These are phyloP conservation scores for Oryza australiensis DNA, from an alignment of 176 grass and related monocot genomes.

Conservation along the genomic window DNA sequence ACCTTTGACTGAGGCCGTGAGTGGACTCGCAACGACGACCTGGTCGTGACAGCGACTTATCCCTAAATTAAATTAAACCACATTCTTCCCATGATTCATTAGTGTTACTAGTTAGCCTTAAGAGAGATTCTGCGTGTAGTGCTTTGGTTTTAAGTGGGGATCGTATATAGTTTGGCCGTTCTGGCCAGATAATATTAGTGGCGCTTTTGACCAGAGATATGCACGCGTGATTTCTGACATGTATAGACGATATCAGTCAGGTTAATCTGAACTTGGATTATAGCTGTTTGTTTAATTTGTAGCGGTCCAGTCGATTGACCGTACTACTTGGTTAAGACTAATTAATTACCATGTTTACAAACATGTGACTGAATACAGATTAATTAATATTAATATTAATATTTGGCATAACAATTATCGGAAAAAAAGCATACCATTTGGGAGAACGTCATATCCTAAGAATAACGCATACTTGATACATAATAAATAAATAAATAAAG, in stretches of 20 bases:
- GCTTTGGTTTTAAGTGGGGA: neutral
- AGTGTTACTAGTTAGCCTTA: too few relatives aligned
- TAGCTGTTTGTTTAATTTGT: slow-evolving; percentile 10
- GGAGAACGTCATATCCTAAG: too few relatives aligned
- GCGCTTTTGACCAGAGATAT: slow-evolving; percentile 24
- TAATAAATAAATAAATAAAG: too few relatives aligned
- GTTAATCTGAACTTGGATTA: neutral
- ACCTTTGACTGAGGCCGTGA: slow-evolving; percentile 21
- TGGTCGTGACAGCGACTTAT: neutral
- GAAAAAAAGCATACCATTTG: neutral
- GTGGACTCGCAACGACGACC: slow-evolving; percentile 25
- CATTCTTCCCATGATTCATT: slow-evolving; percentile 22
- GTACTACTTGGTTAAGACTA: neutral
- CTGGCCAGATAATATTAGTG: neutral
- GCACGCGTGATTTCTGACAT: neutral
- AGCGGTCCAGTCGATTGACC: neutral
- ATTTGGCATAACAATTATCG: neutral
- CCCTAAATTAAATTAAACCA: neutral
- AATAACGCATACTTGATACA: too few relatives aligned
- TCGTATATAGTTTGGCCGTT: neutral
- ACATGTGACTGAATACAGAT: neutral
- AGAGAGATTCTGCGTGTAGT: neutral
- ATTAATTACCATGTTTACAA: neutral
- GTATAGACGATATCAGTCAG: neutral
- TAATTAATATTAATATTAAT: neutral